Base-by-base conservation (phyloP, 2,329 filamentous ascomycete genomes). In the Fonsecaea monophora region DNA sequence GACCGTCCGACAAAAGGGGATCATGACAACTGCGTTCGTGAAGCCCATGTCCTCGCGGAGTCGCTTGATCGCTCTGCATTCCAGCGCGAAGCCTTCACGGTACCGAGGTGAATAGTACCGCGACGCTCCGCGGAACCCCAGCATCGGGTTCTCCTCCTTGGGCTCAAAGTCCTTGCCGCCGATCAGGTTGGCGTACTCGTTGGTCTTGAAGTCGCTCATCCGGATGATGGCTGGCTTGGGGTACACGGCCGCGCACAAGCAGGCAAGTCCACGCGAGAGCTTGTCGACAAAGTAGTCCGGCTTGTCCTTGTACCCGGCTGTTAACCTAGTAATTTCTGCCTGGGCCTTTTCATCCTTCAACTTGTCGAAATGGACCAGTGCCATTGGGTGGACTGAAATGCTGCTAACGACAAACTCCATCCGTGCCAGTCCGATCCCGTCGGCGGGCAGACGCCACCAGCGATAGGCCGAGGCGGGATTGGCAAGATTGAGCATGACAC, bases 151-250 rank as follows among this genome's bases (percentile, higher is more conserved):
- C 32, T 80, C 77, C 59, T 80, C 78, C 21, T 73, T 68, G 1
- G 76, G 75, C 69, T 80, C 78, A 63, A 81, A 80, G 62, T 80
- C 75, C 2, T 73, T 71, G 21, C 78, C 79, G 12, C 79, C 79
- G 53, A 80, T 75, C 32, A 81, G 78, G 30, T 74, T 71, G 1
- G 77, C 77, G 69, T 80, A 80, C 64, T 79, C 79, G 63, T 80
- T 80, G 2, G 78, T 79, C 67, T 80, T 80, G 68, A 80, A 80
- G 68, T 80, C 78, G 62, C 78, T 80, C 73, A 80, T 73, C 32
- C 78, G 77, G 54, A 79, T 73, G 60, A 79, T 77, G 30, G 76
- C 77, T 12, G 78, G 79, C 59, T 76, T 77, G 32, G 78, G 79
- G 55, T 78, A 78, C 6, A 79, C 74, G 15, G 77, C 72, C 15